A percentile compares a stretch with the other conserved stretches of the same genome.
These are phyloP conservation scores for Heterobasidion irregulare DNA, from an alignment of 1,284 basidiomycete genomes.

Conservation along the genomic window DNA sequence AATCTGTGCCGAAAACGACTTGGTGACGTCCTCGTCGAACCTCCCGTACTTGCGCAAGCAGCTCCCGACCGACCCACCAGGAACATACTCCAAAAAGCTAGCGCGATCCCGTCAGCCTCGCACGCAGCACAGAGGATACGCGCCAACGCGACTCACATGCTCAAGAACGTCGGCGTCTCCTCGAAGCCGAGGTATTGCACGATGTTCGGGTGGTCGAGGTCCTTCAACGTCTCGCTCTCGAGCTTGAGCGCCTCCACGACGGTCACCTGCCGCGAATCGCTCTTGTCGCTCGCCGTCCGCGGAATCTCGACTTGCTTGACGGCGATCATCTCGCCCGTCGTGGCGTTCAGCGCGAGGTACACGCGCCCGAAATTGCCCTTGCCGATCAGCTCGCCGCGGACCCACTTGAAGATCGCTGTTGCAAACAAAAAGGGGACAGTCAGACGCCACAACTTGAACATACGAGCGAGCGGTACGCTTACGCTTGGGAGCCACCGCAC, in stretches of 20 bases:
- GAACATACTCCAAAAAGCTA: conserved; percentile 96
- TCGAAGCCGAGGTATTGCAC: conserved; percentile 98
- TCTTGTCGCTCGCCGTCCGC: conserved; percentile 82
- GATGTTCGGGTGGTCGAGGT: conserved; percentile 95
- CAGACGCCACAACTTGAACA: conserved; percentile 1
- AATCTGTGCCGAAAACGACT: conserved; percentile 91
- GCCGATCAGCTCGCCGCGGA: conserved; percentile 95
- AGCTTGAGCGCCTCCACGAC: conserved; percentile 90
- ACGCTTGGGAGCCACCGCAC: conserved; percentile 38
- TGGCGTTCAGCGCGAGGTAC: conserved; percentile 95
- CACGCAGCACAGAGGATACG: not conserved
- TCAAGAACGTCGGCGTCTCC: conserved; percentile 83
- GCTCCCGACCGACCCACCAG: conserved; percentile 93
- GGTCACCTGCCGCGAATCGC: conserved; percentile 76
- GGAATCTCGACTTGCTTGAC: conserved; percentile 99
- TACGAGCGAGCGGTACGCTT: conserved; percentile 31
- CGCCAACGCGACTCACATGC: conserved; percentile 62
- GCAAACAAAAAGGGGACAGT: conserved; percentile 1
- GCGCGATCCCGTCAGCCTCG: conserved; percentile 1
- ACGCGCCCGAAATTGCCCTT: conserved; percentile 96
- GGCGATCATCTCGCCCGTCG: conserved; percentile 98
- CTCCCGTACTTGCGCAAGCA: conserved; percentile 90
- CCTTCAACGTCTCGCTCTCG: conserved; percentile 94
- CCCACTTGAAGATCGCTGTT: conserved; percentile 93
- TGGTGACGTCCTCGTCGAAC: conserved; percentile 88